Conservation (phyloP, 208 protist genomes). For the Crithidia mellificae region DNA sequence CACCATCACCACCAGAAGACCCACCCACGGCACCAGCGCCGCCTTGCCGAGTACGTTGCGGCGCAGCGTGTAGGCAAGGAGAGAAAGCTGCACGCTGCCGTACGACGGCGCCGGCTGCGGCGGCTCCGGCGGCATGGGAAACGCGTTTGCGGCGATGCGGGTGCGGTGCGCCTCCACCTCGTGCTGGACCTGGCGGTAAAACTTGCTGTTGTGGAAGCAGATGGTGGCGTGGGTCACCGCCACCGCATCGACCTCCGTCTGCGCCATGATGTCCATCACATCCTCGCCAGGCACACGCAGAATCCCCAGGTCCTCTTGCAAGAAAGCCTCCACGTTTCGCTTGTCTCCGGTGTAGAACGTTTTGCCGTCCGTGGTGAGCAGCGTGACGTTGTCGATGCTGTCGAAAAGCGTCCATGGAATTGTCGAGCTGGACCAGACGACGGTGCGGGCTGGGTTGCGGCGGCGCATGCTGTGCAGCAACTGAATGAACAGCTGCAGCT, state of each 20-base stretch:
- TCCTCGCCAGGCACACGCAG: constrained; percentile 35
- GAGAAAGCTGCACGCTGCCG: constrained; percentile 11
- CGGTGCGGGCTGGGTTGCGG: constrained; percentile 15
- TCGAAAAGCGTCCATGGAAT: constrained; percentile 47
- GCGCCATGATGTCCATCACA: constrained; percentile 49
- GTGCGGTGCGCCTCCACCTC: constrained; percentile 39
- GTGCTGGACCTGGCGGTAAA: constrained; percentile 20
- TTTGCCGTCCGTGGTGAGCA: constrained; percentile 41
- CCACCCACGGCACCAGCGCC: constrained; percentile 41
- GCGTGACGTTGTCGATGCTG: constrained; percentile 34
- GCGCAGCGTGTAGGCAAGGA: constrained; percentile 38
- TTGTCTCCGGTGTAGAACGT: constrained; percentile 44
- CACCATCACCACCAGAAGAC: constrained; percentile 44
- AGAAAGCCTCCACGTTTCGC: constrained; percentile 36
- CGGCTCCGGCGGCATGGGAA: background rate
- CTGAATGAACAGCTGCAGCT: constrained; percentile 58
- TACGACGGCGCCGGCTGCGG: constrained; percentile 6
- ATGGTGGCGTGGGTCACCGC: constrained; percentile 24
- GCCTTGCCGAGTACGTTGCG: constrained; percentile 24
- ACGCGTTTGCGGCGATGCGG: constrained; percentile 17
- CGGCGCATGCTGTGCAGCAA: constrained; percentile 57
- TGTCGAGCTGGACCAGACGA: constrained; percentile 19
- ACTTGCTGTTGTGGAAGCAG: constrained; percentile 26
- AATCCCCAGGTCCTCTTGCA: constrained; percentile 34
- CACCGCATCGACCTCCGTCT: constrained; percentile 38